Conservation (phyloP, 495 filamentous ascomycete species). For the Collariella sp. region DNA sequence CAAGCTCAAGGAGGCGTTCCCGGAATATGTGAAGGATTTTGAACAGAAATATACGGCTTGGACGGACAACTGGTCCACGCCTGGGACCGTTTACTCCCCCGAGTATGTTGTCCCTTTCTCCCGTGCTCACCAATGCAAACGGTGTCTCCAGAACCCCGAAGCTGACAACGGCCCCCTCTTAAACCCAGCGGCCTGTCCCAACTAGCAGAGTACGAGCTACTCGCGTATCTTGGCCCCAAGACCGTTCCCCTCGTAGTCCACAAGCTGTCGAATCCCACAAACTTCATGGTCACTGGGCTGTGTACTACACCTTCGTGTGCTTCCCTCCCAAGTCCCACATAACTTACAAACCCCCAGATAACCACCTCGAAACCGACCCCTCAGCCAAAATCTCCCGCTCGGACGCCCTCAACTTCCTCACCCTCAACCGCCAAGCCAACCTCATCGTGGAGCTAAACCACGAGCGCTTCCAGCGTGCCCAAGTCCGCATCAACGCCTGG, state of each 20-base stretch:
- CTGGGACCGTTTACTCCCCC: background rate
- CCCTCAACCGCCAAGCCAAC: constrained; percentile 2
- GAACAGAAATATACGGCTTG: background rate
- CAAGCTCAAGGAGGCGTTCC: background rate
- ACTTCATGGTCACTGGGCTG: background rate
- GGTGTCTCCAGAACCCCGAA: too few species aligned
- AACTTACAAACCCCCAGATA: background rate
- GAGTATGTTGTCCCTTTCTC: too few species aligned
- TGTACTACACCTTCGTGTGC: background rate
- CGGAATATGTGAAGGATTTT: background rate
- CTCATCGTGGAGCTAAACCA: background rate
- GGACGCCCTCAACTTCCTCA: background rate
- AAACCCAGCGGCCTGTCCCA: background rate
- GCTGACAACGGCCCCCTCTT: background rate
- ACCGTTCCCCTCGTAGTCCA: background rate
- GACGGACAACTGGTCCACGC: background rate
- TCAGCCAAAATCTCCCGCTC: background rate
- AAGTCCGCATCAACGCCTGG: background rate
- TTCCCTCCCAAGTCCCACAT: background rate
- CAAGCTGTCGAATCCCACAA: background rate
- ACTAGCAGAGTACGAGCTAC: background rate
- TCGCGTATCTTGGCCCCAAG: background rate
- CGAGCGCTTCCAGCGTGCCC: background rate
- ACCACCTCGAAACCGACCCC: background rate
- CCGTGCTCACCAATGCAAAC: too few species aligned